phyloP scores from a whole-genome alignment of 2,329 filamentous ascomycete species.

The Alternaria ethzedia region DNA sequence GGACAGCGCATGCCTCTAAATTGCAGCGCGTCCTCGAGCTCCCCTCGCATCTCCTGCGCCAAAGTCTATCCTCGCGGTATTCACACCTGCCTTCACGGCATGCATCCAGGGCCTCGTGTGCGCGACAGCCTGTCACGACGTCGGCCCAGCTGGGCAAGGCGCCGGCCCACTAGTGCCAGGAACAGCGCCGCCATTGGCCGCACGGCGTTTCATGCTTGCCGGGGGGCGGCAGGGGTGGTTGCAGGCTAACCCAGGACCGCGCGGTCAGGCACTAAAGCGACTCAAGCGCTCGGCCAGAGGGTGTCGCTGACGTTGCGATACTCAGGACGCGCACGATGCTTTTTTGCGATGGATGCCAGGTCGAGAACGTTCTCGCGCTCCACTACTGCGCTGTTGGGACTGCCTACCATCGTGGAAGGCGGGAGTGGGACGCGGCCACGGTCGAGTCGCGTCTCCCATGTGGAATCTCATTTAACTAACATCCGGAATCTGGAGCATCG shows the following conservation, averaged over 20 bases:
- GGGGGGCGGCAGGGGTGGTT: constrained; percentile 4
- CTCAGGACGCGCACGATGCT: neutral
- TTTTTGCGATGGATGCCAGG: constrained; percentile 2
- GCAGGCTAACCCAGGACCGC: constrained; percentile 6
- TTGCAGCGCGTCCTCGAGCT: neutral
- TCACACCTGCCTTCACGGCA: neutral
- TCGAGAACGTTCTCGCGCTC: constrained; percentile 9
- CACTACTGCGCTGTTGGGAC: constrained; percentile 6
- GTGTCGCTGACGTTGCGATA: constrained; percentile 3
- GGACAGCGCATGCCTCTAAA: neutral
- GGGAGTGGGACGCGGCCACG: neutral
- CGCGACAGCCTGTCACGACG: constrained; percentile 1
- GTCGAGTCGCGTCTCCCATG: neutral
- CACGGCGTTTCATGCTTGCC: constrained; percentile 2
- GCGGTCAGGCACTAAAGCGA: constrained; percentile 5
- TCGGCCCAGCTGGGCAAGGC: neutral
- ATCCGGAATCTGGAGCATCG: neutral
- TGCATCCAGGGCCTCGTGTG: neutral
- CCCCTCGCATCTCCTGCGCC: neutral
- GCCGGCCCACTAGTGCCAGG: constrained; percentile 8
- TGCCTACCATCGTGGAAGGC: neutral
- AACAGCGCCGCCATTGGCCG: constrained; percentile 6
- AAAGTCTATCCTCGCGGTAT: neutral
- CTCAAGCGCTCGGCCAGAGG: neutral
- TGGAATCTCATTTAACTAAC: constrained; percentile 8